These are phyloP conservation scores for Arthroderma sp. DNA, from an alignment of 2,329 filamentous ascomycete genomes.

Conservation along the genomic window DNA sequence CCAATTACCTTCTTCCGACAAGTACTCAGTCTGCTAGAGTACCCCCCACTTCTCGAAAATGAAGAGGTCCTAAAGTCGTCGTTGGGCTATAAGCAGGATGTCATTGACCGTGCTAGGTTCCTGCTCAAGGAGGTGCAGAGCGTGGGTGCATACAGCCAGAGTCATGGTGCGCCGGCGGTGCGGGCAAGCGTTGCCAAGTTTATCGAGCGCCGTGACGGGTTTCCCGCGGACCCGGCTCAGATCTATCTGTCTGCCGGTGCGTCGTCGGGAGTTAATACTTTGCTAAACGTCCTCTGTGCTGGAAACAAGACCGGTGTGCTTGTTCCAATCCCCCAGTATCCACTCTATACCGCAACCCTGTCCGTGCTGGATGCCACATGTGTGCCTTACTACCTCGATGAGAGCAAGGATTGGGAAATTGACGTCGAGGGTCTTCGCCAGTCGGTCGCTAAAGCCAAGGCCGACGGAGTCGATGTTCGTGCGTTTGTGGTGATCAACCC, in stretches of 20 bases:
- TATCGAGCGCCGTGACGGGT: conserved; percentile 84
- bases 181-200: conserved; percentile 83
- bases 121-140: conserved; percentile 74
- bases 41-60: conserved; percentile 71
- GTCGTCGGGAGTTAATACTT: conserved; percentile 86
- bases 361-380: conserved; percentile 70
- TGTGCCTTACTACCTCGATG: conserved; percentile 90
- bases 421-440: conserved; percentile 64
- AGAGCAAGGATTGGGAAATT: conserved; percentile 75
- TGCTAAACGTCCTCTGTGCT: conserved; percentile 79
- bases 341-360: conserved; percentile 89
- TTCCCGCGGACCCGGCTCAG: conserved; percentile 62
- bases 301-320: conserved; percentile 66
- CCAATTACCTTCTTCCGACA: conserved; percentile 98
- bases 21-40: conserved; percentile 83
- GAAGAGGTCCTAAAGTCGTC: conserved; percentile 60
- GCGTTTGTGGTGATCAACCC: conserved; percentile 97
- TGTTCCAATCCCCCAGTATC: conserved; percentile 94
- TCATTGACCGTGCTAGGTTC: conserved; percentile 67
- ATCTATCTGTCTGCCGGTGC: conserved; percentile 89
- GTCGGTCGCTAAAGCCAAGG: conserved; percentile 60
- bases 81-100: conserved; percentile 82
- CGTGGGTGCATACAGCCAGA: conserved; percentile 93
- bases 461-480: conserved; percentile 70
- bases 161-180: conserved; percentile 74